These are phyloP conservation scores for Annulohypoxylon bovei DNA, from an alignment of 495 filamentous ascomycete genomes.

Conservation along the genomic window DNA sequence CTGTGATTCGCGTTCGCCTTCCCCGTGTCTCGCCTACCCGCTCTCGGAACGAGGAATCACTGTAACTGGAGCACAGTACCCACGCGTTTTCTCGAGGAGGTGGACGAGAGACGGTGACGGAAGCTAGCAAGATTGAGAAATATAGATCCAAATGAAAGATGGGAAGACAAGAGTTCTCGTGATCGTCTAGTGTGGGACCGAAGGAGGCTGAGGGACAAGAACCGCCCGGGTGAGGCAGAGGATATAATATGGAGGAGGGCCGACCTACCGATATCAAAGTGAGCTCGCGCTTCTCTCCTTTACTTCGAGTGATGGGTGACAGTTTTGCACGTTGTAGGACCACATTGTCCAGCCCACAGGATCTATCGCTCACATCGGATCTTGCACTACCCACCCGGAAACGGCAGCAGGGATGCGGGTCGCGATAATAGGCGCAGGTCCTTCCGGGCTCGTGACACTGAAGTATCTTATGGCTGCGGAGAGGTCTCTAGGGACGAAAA, in stretches of 20 bases:
- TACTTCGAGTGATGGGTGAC: constrained; percentile 6
- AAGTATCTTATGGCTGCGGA: constrained; percentile 55
- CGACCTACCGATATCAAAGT: not conserved
- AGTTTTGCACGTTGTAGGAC: constrained; percentile 28
- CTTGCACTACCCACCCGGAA: constrained; percentile 26
- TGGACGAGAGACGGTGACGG: constrained; percentile 8
- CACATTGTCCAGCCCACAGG: constrained; percentile 28
- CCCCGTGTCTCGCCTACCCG: constrained; percentile 37
- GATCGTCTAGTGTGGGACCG: constrained; percentile 24
- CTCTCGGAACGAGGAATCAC: constrained; percentile 22
- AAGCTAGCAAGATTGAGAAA: constrained; percentile 11
- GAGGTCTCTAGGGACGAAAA: constrained; percentile 37
- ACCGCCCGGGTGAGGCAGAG: constrained; percentile 10
- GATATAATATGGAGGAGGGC: constrained; percentile 17
- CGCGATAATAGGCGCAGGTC: constrained; percentile 57
- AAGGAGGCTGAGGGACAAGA: constrained; percentile 23
- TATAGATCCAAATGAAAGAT: not conserved
- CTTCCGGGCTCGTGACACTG: constrained; percentile 57
- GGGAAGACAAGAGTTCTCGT: constrained; percentile 22
- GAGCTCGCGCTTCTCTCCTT: not conserved
- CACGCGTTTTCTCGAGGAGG: not conserved
- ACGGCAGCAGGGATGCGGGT: constrained; percentile 42
- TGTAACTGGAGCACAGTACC: constrained; percentile 27
- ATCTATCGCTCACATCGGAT: constrained; percentile 30
- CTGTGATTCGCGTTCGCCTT: constrained; percentile 31